Evolutionary conservation across 306 rosid genomes (phyloP).

Genomic region (Lagenaria siceraria): DNA sequence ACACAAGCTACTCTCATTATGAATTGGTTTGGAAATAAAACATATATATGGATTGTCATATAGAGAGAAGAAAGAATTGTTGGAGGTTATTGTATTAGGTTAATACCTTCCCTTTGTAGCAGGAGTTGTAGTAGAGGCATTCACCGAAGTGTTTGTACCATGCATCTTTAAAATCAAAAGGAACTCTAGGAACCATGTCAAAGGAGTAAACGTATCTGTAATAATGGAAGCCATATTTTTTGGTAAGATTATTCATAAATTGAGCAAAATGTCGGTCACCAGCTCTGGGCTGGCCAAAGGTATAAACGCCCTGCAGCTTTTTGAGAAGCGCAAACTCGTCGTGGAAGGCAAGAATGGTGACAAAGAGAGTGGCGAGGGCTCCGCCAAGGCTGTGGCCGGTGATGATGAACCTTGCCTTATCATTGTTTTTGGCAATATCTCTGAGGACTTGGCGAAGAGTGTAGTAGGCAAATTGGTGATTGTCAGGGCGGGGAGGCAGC

Average conservation of each 20-base stretch:
- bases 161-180: constrained; percentile 31
- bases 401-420: constrained; percentile 45
- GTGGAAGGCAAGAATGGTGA: constrained; percentile 37
- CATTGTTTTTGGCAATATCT: constrained; percentile 17
- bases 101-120: constrained; percentile 43
- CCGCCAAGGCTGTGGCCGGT: constrained; percentile 82
- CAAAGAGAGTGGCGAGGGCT: constrained; percentile 56
- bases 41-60: too few species aligned
- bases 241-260: constrained; percentile 33
- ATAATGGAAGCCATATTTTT: constrained; percentile 31
- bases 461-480: constrained; percentile 46
- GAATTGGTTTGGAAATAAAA: too few species aligned
- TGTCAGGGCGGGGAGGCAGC: constrained; percentile 9
- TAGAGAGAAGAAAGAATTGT: background rate
- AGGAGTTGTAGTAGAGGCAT: constrained; percentile 43
- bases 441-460: constrained; percentile 29
- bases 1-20: too few species aligned
- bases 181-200: constrained; percentile 58
- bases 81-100: background rate
- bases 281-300: constrained; percentile 77
- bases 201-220: constrained; percentile 32
- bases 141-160: constrained; percentile 48
- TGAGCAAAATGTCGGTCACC: constrained; percentile 46
- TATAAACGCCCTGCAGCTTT: constrained; percentile 52
- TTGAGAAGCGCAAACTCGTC: constrained; percentile 39